Evolutionary conservation across 768 basidiomycete species (phyloP).

Genomic region (Mycena amicta): DNA sequence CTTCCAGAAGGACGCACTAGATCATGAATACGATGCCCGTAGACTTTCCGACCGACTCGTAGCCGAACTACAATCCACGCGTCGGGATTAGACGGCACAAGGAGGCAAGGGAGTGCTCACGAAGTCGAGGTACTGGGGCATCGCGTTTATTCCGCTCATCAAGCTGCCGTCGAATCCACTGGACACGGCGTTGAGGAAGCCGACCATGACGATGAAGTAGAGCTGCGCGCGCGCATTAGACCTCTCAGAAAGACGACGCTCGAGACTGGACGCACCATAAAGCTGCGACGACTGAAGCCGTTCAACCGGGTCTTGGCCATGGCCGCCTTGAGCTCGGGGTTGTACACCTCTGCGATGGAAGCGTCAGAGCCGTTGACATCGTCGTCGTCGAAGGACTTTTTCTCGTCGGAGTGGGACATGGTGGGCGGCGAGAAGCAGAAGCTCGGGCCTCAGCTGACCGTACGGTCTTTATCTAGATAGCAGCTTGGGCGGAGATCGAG

Average conservation of each 20-base stretch:
- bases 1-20: conserved; percentile 5
- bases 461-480: neutral
- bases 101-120: conserved; percentile 4
- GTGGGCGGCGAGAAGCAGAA: neutral
- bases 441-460: neutral
- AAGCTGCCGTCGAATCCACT: conserved; percentile 27
- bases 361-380: neutral
- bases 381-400: conserved; percentile 20
- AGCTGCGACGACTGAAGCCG: conserved; percentile 20
- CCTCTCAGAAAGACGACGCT: neutral
- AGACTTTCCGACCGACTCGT: conserved; percentile 15
- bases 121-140: conserved; percentile 22
- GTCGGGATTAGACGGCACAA: neutral
- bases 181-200: conserved; percentile 26
- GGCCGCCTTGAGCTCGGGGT: conserved; percentile 18
- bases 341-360: conserved; percentile 19
- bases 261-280: conserved; percentile 15
- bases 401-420: conserved; percentile 20
- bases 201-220: conserved; percentile 28
- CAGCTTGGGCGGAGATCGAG: too few species aligned
- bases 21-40: conserved; percentile 28
- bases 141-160: conserved; percentile 27
- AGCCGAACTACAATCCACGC: conserved; percentile 11
- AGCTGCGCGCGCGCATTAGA: conserved; percentile 5
- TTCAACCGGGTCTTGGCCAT: conserved; percentile 13